Percentiles rank a stretch among this genome's conserved stretches.
phyloP scores from a whole-genome alignment of 768 basidiomycete genomes.

The Clavaria fumosa region DNA sequence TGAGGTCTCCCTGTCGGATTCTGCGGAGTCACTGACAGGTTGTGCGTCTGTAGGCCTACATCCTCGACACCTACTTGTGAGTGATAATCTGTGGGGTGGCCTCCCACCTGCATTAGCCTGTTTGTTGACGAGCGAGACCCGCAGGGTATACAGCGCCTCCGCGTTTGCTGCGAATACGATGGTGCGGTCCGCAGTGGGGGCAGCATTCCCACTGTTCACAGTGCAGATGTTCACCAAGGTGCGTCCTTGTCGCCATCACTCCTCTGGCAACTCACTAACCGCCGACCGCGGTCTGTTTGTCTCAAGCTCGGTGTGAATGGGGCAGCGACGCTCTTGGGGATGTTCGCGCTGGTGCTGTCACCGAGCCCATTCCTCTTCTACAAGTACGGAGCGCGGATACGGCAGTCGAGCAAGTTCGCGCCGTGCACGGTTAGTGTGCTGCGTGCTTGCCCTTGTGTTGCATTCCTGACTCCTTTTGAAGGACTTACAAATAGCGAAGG shows the following conservation, averaged over 20 bases:
- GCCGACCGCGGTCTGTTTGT: no score
- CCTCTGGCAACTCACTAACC: no score
- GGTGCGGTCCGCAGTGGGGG: slow-evolving; percentile 39
- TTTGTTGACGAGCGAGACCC: no score
- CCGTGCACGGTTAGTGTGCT: slow-evolving; percentile 35
- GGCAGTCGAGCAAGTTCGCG: slow-evolving; percentile 40
- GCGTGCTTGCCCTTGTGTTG: no score
- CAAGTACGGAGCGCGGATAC: slow-evolving; percentile 44
- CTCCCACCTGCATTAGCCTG: no score
- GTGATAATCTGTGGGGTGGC: no score
- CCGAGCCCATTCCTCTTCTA: slow-evolving; percentile 61
- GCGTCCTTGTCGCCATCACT: slow-evolving; percentile 9
- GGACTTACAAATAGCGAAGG: no score
- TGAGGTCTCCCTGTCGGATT: background rate
- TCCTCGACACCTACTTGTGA: slow-evolving; percentile 43
- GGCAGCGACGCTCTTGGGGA: slow-evolving; percentile 39
- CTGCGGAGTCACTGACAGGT: slow-evolving; percentile 2
- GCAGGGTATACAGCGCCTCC: slow-evolving; percentile 38
- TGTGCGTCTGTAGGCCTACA: slow-evolving; percentile 27
- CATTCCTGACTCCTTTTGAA: no score
- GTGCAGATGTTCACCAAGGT: slow-evolving; percentile 45
- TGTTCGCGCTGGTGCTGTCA: slow-evolving; percentile 37
- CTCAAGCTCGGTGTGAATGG: slow-evolving; percentile 35
- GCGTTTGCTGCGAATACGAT: slow-evolving; percentile 50
- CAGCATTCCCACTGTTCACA: slow-evolving; percentile 53